Percentiles rank a stretch among this genome's conserved stretches.
Conservation (phyloP, 345 rosid species). For the Pugionium cornutum region DNA sequence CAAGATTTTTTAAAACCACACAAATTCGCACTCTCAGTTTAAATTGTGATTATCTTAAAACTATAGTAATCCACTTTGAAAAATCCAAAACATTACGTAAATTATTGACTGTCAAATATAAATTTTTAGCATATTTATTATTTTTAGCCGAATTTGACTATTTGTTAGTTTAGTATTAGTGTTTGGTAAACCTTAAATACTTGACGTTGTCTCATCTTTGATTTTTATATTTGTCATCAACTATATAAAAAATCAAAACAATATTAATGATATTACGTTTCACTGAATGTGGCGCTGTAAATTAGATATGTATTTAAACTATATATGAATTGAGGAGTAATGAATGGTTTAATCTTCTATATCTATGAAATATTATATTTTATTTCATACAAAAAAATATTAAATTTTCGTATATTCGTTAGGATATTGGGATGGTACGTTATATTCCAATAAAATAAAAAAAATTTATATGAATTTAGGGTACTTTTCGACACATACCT, state of each 20-base stretch:
- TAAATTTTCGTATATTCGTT: no score
- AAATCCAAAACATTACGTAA: background rate
- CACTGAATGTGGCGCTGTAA: background rate
- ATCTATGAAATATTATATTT: no score
- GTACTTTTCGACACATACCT: background rate
- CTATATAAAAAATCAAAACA: background rate
- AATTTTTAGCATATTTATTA: background rate
- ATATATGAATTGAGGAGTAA: no score
- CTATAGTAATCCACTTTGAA: no score
- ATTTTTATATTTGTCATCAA: background rate
- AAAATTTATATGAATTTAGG: background rate
- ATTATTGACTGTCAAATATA: background rate
- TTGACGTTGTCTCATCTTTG: background rate
- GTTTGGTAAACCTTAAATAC: background rate
- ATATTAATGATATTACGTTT: background rate
- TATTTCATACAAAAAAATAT: no score
- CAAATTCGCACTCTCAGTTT: background rate
- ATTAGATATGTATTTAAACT: background rate
- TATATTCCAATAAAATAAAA: no score
- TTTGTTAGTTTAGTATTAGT: no score
- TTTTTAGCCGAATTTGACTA: background rate
- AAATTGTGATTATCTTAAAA: no score
- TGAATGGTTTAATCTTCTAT: no score
- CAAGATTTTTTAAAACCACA: background rate
- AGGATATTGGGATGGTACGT: no score